Evolutionary conservation across 2,329 filamentous ascomycete genomes (phyloP).

Genomic region (Bimuria novae-zelandiae): DNA sequence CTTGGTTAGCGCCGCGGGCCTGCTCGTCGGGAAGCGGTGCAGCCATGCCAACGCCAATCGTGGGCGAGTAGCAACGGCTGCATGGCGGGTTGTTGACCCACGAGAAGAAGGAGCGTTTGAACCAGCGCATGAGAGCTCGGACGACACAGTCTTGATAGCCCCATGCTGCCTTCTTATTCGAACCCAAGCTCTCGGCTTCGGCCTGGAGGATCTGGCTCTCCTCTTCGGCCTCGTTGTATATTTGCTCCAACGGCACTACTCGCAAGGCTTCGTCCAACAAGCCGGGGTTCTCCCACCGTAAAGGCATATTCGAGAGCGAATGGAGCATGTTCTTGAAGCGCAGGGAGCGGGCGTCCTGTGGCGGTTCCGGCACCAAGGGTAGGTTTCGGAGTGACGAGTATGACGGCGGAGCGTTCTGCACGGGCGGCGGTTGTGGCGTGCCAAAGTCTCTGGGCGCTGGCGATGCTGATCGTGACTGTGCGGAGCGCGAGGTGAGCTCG

Average conservation of each 20-base stretch:
- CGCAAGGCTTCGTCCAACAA: slow-evolving; percentile 89
- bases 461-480: slow-evolving; percentile 63
- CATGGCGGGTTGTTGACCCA: slow-evolving; percentile 97
- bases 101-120: slow-evolving; percentile 90
- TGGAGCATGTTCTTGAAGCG: slow-evolving; percentile 73
- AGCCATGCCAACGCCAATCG: slow-evolving; percentile 80
- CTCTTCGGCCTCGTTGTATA: slow-evolving; percentile 93
- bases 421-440: slow-evolving; percentile 44
- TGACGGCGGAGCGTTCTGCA: slow-evolving; percentile 55
- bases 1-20: slow-evolving; percentile 82
- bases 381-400: slow-evolving; percentile 67
- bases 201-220: slow-evolving; percentile 86
- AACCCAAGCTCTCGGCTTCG: slow-evolving; percentile 84
- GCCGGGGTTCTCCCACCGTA: slow-evolving; percentile 95
- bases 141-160: slow-evolving; percentile 98
- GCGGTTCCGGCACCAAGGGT: slow-evolving; percentile 74
- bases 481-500: slow-evolving; percentile 68
- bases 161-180: slow-evolving; percentile 82
- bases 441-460: slow-evolving; percentile 57
- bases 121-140: slow-evolving; percentile 89
- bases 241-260: slow-evolving; percentile 83
- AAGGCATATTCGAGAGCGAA: slow-evolving; percentile 83
- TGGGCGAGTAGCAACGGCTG: slow-evolving; percentile 78
- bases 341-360: slow-evolving; percentile 56
- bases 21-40: slow-evolving; percentile 86